Evolutionary conservation across 179 eudicot genomes (phyloP).

Genomic region (Camellia oleifera): DNA sequence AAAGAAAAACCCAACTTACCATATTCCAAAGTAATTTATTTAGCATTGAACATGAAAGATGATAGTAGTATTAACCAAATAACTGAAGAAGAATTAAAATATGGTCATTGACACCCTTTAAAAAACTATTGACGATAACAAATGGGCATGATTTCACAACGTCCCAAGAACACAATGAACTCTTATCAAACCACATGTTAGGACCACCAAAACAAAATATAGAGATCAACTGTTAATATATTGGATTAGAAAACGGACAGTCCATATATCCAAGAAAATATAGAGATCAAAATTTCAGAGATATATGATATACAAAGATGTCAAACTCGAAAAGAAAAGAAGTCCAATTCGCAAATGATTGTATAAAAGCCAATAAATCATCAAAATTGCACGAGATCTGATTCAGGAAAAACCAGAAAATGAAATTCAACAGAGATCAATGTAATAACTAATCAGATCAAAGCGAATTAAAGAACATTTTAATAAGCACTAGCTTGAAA

Average conservation of each 20-base stretch:
- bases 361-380: not conserved
- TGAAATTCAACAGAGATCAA: not conserved
- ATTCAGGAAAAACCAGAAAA: not conserved
- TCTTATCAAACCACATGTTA: not conserved
- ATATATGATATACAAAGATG: not conserved
- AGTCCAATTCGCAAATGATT: not conserved
- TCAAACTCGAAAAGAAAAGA: not conserved
- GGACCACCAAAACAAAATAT: not conserved
- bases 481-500: not conserved
- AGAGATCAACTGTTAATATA: not conserved
- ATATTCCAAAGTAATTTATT: not conserved
- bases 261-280: not conserved
- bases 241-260: not conserved
- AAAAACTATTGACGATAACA: not conserved
- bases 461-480: not conserved
- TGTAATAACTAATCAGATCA: not conserved
- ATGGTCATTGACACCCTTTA: not conserved
- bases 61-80: not conserved
- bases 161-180: not conserved
- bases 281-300: not conserved
- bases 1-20: no score
- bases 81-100: not conserved
- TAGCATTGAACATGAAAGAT: not conserved
- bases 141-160: not conserved
- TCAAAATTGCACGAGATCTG: constrained; percentile 2